Base-by-base conservation (phyloP, 2,329 filamentous ascomycete genomes). In the Scedosporium boydii region DNA sequence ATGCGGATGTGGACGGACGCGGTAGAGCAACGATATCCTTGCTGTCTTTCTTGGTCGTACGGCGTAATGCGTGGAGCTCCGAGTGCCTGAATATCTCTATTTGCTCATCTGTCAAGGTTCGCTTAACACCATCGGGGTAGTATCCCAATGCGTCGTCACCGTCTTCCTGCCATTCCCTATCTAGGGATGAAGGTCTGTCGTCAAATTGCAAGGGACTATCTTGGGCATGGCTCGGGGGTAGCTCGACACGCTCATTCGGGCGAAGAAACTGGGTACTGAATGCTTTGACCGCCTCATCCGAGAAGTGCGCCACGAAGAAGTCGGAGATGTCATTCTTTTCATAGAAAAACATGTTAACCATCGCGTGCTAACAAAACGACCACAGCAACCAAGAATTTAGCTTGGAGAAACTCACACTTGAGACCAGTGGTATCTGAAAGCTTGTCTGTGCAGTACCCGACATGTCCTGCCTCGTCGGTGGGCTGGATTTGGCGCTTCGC, bases 11-110 rank as follows among this genome's bases (percentile, higher is more conserved):
- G 23, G 27, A 21, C 59, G 16, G 46, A 9, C 42, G 18, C n/a
- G 7, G 26, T 21, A 3, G 18, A 16, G 1, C 14, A 18, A 51
- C 10, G 16, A 12, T 10, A 41, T 3, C 18, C 48, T 61, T 56
- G 21, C 10, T 10, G 26, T 3, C 14, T 56, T 61, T 46, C 46
- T 23, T 53, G 55, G 41, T 48, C 61, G 63, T 34, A 27, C 84
- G 84, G 27, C 90, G 77, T 46, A 96, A 77, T 12, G 84, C 76
- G 70, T 95, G 87, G 23, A 96, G 82, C 73, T 98, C 93, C 2
- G 90, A 93, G 71, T 96, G 91, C 65, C 93, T 83, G 72, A 97
- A 97, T 65, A 96, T 93, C 61, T 85, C 85, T 67, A 97, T 91
- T 77, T 97, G 90, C 68, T 92, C 90, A 70, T 97, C 90, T 9